Conservation (phyloP, 257 asterid genomes). For the Nemophila menziesii region DNA sequence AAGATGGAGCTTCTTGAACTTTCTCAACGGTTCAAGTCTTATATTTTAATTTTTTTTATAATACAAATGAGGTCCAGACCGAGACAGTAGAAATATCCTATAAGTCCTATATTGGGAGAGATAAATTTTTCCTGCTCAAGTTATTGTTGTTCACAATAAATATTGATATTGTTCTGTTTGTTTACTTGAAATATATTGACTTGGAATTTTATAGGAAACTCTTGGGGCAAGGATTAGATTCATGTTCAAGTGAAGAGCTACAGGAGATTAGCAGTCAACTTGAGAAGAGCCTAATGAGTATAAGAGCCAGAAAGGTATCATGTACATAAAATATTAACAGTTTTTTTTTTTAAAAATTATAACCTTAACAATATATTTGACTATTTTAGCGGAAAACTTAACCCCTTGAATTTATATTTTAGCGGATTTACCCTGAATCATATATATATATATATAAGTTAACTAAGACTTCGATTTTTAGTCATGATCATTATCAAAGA, state of each 20-base stretch:
- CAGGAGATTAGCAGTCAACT: slow-evolving; percentile 6
- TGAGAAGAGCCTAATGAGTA: slow-evolving; percentile 9
- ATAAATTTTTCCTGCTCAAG: not conserved
- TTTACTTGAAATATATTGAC: not conserved
- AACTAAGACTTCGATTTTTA: too few relatives aligned
- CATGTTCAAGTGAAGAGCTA: slow-evolving; percentile 11
- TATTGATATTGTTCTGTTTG: too few relatives aligned
- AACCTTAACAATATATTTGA: too few relatives aligned
- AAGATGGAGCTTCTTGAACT: slow-evolving; percentile 14
- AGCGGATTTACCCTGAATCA: too few relatives aligned
- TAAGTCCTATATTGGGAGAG: not conserved
- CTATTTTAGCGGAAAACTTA: too few relatives aligned
- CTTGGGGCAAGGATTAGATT: slow-evolving; percentile 10
- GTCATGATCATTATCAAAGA: too few relatives aligned
- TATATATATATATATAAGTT: too few relatives aligned
- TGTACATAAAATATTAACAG: too few relatives aligned
- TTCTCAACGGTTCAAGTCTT: slow-evolving; percentile 11
- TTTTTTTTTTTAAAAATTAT: too few relatives aligned
- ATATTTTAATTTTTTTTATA: not conserved
- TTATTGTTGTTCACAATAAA: too few relatives aligned
- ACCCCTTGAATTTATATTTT: too few relatives aligned
- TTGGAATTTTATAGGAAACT: slow-evolving; percentile 9
- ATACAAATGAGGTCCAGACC: too few relatives aligned
- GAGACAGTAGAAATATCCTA: not conserved
- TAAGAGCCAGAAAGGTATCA: slow-evolving; percentile 14